Percentiles rank a stretch among this genome's conserved stretches.
Evolutionary conservation across 1,284 basidiomycete species (phyloP).

Genomic region (Trichosporon sp.): DNA sequence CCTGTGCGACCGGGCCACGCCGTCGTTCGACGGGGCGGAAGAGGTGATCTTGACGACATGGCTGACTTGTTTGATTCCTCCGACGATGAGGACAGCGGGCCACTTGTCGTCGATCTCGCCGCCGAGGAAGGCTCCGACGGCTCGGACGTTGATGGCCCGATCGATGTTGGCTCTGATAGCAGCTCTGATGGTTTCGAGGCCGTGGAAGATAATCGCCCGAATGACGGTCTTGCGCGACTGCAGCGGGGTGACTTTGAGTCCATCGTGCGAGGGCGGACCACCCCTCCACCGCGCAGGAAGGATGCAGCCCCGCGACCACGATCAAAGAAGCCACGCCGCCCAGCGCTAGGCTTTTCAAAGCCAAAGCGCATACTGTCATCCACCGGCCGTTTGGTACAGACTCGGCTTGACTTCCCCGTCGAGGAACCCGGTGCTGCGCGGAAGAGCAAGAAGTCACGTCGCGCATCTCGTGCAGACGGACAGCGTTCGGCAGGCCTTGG

Average conservation of each 20-base stretch:
- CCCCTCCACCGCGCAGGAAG: not conserved
- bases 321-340: slow-evolving; percentile 15
- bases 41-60: slow-evolving; percentile 13
- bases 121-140: slow-evolving; percentile 11
- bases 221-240: slow-evolving; percentile 28
- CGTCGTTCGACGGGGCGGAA: slow-evolving; percentile 25
- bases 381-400: slow-evolving; percentile 19
- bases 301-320: not conserved
- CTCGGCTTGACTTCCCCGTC: slow-evolving; percentile 31
- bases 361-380: not conserved
- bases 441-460: not conserved
- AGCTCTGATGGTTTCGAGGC: slow-evolving; percentile 20
- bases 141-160: slow-evolving; percentile 3
- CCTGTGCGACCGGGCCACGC: slow-evolving; percentile 37
- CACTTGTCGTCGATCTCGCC: not conserved
- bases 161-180: slow-evolving; percentile 8
- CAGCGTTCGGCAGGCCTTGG: not conserved
- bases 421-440: slow-evolving; percentile 6
- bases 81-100: not conserved
- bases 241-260: slow-evolving; percentile 42
- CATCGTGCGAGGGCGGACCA: slow-evolving; percentile 24
- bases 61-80: slow-evolving; percentile 19
- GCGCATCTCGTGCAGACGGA: not conserved
- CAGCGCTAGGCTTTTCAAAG: slow-evolving; percentile 21
- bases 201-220: slow-evolving; percentile 32